phyloP scores from a whole-genome alignment of 2,329 filamentous ascomycete genomes.

The Xylariaceae sp. region DNA sequence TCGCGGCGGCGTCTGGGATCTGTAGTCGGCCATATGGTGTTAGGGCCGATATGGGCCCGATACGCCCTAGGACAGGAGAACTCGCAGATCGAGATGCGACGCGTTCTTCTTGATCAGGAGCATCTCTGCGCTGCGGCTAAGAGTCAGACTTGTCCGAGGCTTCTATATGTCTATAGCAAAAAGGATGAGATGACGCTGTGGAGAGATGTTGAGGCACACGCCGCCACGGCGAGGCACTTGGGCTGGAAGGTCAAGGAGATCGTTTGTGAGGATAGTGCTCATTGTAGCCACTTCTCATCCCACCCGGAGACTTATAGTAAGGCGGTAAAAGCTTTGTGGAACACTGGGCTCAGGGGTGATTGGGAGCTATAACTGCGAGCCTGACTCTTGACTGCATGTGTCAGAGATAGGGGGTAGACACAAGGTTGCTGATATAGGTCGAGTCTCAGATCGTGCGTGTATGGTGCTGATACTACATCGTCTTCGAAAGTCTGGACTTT shows the following conservation, averaged over 20 bases:
- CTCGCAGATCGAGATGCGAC: neutral
- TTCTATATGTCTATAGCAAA: neutral
- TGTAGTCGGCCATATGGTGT: neutral
- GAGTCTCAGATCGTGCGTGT: too few species aligned
- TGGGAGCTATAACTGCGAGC: neutral
- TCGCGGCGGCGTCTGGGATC: neutral
- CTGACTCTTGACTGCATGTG: too few species aligned
- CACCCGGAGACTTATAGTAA: neutral
- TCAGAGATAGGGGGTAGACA: neutral
- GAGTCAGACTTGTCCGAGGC: neutral
- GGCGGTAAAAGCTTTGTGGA: neutral
- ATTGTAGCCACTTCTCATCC: neutral
- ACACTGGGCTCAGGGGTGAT: neutral
- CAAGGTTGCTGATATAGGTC: neutral
- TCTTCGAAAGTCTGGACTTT: too few species aligned
- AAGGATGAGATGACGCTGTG: neutral
- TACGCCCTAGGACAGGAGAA: neutral
- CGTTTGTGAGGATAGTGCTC: neutral
- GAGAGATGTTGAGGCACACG: neutral
- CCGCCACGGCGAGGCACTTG: neutral
- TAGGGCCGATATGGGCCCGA: neutral
- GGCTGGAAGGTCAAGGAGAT: neutral
- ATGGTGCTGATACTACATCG: too few species aligned
- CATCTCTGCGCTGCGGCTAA: neutral
- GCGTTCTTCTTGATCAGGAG: neutral